These are phyloP conservation scores for Lyophyllum decastes DNA, from an alignment of 768 basidiomycete species.

Conservation along the genomic window DNA sequence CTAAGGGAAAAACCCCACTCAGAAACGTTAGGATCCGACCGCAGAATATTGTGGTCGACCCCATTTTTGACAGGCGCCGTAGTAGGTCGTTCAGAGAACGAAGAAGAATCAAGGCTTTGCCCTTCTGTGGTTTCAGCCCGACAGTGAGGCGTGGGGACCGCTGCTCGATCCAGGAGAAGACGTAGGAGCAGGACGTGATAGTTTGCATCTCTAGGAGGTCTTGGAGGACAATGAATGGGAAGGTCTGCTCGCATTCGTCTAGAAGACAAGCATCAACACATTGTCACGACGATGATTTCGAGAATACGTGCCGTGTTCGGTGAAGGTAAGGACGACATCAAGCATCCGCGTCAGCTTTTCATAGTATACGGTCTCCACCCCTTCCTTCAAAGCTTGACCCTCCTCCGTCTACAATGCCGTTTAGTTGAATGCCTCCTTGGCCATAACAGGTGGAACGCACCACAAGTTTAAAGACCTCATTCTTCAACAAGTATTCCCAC, in stretches of 20 bases:
- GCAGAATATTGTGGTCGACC: conserved; percentile 82
- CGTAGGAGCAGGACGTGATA: conserved; percentile 79
- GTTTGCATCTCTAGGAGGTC: conserved; percentile 87
- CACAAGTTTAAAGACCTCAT: conserved; percentile 71
- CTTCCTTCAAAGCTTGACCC: conserved; percentile 59
- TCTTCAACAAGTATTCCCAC: conserved; percentile 76
- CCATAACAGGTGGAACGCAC: conserved; percentile 41
- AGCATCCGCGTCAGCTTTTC: conserved; percentile 57
- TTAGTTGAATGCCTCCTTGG: not conserved
- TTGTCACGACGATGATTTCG: not conserved
- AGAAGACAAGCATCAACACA: not conserved
- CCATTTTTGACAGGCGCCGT: conserved; percentile 84
- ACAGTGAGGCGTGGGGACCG: conserved; percentile 71
- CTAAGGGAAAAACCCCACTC: conserved; percentile 82
- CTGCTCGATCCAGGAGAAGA: conserved; percentile 86
- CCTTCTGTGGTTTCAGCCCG: conserved; percentile 83
- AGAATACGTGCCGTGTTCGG: conserved; percentile 63
- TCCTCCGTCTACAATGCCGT: conserved; percentile 56
- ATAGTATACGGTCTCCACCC: conserved; percentile 56
- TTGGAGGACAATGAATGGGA: conserved; percentile 74
- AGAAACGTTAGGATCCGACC: conserved; percentile 89
- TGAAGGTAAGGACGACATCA: conserved; percentile 75
- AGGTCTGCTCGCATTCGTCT: conserved; percentile 80
- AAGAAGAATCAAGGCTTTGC: conserved; percentile 82
- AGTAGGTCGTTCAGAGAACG: conserved; percentile 87